Evolutionary conservation across 805 yeast species (phyloP).

Genomic region (Spathaspora gorwiae): DNA sequence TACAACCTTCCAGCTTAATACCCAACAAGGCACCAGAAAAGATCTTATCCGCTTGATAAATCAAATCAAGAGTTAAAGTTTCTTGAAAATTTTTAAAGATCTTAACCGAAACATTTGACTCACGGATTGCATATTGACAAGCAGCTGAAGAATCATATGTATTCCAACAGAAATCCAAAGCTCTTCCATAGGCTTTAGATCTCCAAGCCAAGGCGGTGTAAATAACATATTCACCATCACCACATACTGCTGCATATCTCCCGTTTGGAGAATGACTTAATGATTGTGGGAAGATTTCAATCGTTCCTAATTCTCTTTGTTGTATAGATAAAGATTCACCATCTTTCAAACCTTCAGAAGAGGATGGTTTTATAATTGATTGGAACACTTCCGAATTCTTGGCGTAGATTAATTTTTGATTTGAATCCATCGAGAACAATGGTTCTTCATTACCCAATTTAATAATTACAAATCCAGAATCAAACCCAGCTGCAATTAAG

Average conservation of each 20-base stretch:
- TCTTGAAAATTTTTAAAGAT: slow-evolving; percentile 84
- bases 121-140: slow-evolving; percentile 73
- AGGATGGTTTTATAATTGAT: slow-evolving; percentile 65
- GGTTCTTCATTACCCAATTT: slow-evolving; percentile 95
- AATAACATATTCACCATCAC: slow-evolving; percentile 95
- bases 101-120: slow-evolving; percentile 58
- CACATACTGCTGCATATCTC: slow-evolving; percentile 91
- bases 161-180: slow-evolving; percentile 92
- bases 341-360: slow-evolving; percentile 64
- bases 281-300: slow-evolving; percentile 87
- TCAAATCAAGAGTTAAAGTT: slow-evolving; percentile 58
- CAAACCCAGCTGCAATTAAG: slow-evolving; percentile 87
- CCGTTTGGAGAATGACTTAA: slow-evolving; percentile 95
- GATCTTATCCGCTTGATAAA: slow-evolving; percentile 72
- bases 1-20: slow-evolving; percentile 76
- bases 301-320: slow-evolving; percentile 88
- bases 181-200: slow-evolving; percentile 87
- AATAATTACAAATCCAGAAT: slow-evolving; percentile 85
- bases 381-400: slow-evolving; percentile 87
- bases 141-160: slow-evolving; percentile 67
- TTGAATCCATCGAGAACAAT: slow-evolving; percentile 84
- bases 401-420: slow-evolving; percentile 88
- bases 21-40: slow-evolving; percentile 89
- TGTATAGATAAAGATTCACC: slow-evolving; percentile 76
- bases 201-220: slow-evolving; percentile 98